A percentile compares a stretch with the other conserved stretches of the same genome.
phyloP scores from a whole-genome alignment of 108 stramenopile species.

The Schizochytrium sp. region DNA sequence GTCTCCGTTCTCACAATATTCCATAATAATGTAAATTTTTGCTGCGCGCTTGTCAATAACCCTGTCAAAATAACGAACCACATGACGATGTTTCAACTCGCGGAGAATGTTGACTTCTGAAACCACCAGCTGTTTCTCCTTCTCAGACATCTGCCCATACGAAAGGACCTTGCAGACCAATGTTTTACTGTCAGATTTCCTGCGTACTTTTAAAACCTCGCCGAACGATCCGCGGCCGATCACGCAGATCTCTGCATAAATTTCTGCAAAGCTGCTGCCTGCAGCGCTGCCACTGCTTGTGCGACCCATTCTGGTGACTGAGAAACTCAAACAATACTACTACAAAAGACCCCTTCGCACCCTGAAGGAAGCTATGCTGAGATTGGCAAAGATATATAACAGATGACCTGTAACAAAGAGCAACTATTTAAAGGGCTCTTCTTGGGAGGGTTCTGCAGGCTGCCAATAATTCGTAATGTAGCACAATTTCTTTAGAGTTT shows the following conservation, averaged over 20 bases:
- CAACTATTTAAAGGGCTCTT: too few relatives aligned
- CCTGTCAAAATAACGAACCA: constrained; percentile 79
- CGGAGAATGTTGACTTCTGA: constrained; percentile 77
- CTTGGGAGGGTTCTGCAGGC: too few relatives aligned
- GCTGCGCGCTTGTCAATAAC: constrained; percentile 74
- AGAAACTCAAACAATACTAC: too few relatives aligned
- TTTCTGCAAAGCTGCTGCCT: constrained; percentile 58
- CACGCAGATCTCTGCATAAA: constrained; percentile 73
- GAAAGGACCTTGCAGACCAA: constrained; percentile 78
- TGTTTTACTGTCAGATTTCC: constrained; percentile 71
- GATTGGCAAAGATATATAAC: too few relatives aligned
- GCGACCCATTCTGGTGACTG: too few relatives aligned
- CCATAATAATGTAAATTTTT: constrained; percentile 79
- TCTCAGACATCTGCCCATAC: constrained; percentile 73
- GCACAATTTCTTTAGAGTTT: too few relatives aligned
- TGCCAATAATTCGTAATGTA: too few relatives aligned
- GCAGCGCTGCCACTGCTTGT: not conserved
- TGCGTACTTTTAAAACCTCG: constrained; percentile 70
- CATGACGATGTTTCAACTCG: constrained; percentile 78
- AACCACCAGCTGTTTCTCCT: constrained; percentile 75
- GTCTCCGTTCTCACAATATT: constrained; percentile 77
- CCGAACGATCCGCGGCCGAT: constrained; percentile 76
- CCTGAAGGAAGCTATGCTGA: too few relatives aligned
- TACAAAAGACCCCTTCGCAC: too few relatives aligned
- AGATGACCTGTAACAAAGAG: too few relatives aligned